Conservation (phyloP, 2,329 filamentous ascomycete species). For the Monascus ruber region DNA sequence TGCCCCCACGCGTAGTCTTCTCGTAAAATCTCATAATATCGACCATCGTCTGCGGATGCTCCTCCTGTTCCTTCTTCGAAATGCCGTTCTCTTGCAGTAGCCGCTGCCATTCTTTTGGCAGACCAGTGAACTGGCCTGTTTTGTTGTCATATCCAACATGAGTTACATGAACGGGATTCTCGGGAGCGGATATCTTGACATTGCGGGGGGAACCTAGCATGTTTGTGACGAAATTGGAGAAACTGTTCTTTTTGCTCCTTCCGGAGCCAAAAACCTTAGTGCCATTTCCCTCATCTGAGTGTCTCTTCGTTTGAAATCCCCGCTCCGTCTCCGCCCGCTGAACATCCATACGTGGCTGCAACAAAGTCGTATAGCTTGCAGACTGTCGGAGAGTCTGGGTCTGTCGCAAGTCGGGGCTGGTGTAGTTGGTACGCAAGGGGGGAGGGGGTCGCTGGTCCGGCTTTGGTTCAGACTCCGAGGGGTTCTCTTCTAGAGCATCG, state of each 20-base stretch:
- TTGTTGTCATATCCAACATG: conserved; percentile 96
- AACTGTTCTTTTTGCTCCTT: conserved; percentile 71
- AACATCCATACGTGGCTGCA: conserved; percentile 41
- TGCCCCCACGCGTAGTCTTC: conserved; percentile 70
- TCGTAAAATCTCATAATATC: conserved; percentile 97
- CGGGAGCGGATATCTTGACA: conserved; percentile 90
- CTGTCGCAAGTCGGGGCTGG: conserved; percentile 43
- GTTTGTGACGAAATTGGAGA: conserved; percentile 79
- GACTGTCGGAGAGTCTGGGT: conserved; percentile 54
- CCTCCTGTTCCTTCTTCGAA: conserved; percentile 86
- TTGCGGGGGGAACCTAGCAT: conserved; percentile 75
- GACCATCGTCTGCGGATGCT: conserved; percentile 90
- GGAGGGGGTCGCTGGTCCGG: conserved; percentile 31
- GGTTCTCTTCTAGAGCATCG: conserved; percentile 31
- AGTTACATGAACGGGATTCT: conserved; percentile 95
- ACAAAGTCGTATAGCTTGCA: conserved; percentile 48
- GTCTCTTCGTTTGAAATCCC: conserved; percentile 54
- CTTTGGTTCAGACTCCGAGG: conserved; percentile 19
- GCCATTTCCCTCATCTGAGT: conserved; percentile 65
- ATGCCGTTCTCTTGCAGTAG: conserved; percentile 93
- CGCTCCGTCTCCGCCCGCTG: conserved; percentile 34
- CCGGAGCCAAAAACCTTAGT: conserved; percentile 47
- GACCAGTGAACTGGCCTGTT: conserved; percentile 90
- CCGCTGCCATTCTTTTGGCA: conserved; percentile 96
- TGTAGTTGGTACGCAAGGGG: conserved; percentile 36